Base-by-base conservation (phyloP, 495 filamentous ascomycete species). In the Evernia prunastri region DNA sequence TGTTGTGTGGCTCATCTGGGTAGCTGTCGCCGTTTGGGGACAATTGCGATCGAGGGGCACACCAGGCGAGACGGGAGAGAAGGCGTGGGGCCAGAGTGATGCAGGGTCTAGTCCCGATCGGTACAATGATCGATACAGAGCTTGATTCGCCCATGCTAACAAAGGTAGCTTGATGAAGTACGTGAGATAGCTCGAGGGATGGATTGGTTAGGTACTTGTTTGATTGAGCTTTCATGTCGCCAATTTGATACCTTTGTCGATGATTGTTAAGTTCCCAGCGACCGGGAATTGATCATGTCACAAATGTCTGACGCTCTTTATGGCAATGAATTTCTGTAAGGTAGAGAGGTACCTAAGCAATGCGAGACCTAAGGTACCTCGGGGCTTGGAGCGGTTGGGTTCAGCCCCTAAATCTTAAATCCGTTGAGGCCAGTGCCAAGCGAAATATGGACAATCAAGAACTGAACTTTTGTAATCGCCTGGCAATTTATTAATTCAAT, bases 1-100 rank as follows among this genome's bases (percentile, higher is more conserved):
- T 20, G 59, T 87, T 9, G 65, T 84, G 29, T 81, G 77, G 49
- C 1, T 77, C 7, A 59, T 71, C 15, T 89, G 87, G 70, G 23
- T 77, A n/a, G 58, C 61, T 4, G 70, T 74, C 42, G 69, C 72
- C 20, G 56, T 53, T n/a, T 53, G 29, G 53, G 59, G 43, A 31
- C n/a, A n/a, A 23, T 25, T 68, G 39, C 47, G 60, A 13, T 20
- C 35, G n/a, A 29, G n/a, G 37, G 60, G 60, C 11, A 33, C 15
- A 18, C 25, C 17, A 20, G 49, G 51, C 1, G 66, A 66, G 35
- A 66, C 58, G 12, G 67, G 67, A 3, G 64, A 54, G 35, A 63
- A 64, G 51, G 64, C 35, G 37, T 23, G 35, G 31, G 60, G 57
- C 4, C 7, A 57, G 5, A 58, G 54, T n/a, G 20, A 5, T 3